phyloP scores from a whole-genome alignment of 73 alveolate genomes.

The Uronychia binucleata region DNA sequence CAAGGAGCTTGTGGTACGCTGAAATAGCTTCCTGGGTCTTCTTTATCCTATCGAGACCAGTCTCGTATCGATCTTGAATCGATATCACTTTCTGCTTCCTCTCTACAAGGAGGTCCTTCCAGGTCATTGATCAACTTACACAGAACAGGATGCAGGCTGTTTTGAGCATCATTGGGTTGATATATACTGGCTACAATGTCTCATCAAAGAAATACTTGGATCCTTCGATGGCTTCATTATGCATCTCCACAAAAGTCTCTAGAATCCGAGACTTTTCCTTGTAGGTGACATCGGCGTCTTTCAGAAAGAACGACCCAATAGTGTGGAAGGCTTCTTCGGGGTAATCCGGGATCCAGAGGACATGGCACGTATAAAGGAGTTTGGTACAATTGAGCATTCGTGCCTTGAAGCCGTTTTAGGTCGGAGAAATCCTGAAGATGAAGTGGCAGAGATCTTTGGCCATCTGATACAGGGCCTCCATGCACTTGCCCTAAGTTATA shows the following conservation, averaged over 20 bases:
- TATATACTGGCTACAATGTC: slow-evolving; percentile 21
- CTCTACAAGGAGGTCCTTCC: slow-evolving; percentile 45
- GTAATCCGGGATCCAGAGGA: slow-evolving; percentile 78
- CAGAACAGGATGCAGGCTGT: slow-evolving; percentile 56
- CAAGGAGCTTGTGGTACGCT: slow-evolving; percentile 55
- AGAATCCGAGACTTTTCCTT: not conserved
- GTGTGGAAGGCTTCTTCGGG: not conserved
- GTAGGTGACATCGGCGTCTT: not conserved
- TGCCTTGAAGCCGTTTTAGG: slow-evolving; percentile 85
- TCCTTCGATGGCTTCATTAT: not conserved
- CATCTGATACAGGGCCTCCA: not conserved
- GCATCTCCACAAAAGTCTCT: not conserved
- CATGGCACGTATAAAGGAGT: slow-evolving; percentile 89
- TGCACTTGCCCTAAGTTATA: not conserved
- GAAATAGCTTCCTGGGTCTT: slow-evolving; percentile 64
- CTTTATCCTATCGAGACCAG: slow-evolving; percentile 64
- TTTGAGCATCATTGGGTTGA: slow-evolving; percentile 76
- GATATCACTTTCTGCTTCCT: slow-evolving; percentile 72
- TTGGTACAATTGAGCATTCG: slow-evolving; percentile 90
- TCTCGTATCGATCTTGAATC: slow-evolving; percentile 56
- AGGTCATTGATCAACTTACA: not conserved
- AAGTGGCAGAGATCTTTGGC: slow-evolving; percentile 71
- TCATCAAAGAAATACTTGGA: not conserved
- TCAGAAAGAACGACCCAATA: slow-evolving; percentile 30
- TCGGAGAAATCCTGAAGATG: slow-evolving; percentile 90